Conservation (phyloP, 2,329 filamentous ascomycete species). For the Trichoderma sp. region DNA sequence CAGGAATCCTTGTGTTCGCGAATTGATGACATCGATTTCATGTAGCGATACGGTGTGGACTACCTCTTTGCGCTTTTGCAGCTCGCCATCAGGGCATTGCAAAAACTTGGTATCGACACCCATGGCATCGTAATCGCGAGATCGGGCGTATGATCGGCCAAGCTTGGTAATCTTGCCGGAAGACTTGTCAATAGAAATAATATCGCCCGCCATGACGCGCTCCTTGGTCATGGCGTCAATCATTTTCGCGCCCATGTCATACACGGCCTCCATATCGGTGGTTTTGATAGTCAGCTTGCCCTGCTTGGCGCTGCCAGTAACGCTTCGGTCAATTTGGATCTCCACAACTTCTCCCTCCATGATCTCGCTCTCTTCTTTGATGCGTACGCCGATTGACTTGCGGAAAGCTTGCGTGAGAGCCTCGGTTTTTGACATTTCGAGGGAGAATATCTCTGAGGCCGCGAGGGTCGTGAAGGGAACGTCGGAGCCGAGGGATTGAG, state of each 20-base stretch:
- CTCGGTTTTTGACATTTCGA: slow-evolving; percentile 99
- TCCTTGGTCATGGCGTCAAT: slow-evolving; percentile 99
- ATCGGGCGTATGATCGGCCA: slow-evolving; percentile 90
- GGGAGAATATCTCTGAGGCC: slow-evolving; percentile 95
- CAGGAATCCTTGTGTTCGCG: slow-evolving; percentile 95
- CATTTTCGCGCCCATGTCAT: slow-evolving; percentile 99
- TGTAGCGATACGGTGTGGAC: slow-evolving; percentile 96
- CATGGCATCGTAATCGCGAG: slow-evolving; percentile 98
- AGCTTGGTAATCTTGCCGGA: slow-evolving; percentile 98
- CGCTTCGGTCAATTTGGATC: slow-evolving; percentile 96
- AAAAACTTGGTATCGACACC: slow-evolving; percentile 97
- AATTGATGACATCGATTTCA: slow-evolving; percentile 99
- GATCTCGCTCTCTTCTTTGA: slow-evolving; percentile 98
- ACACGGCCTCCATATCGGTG: slow-evolving; percentile 99
- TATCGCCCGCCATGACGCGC: slow-evolving; percentile 97
- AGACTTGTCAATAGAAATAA: slow-evolving; percentile 98
- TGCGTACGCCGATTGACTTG: slow-evolving; percentile 96
- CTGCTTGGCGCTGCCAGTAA: slow-evolving; percentile 96
- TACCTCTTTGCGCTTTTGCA: slow-evolving; percentile 96
- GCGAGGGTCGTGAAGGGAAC: slow-evolving; percentile 96
- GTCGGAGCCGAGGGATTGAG: slow-evolving; percentile 89
- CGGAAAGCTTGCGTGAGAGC: slow-evolving; percentile 98
- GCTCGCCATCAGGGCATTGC: slow-evolving; percentile 94
- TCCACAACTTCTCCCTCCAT: slow-evolving; percentile 99
- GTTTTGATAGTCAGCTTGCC: slow-evolving; percentile 99